Percentiles rank a stretch among this genome's conserved stretches.
Evolutionary conservation across 345 rosid species (phyloP).

Genomic region (Eucalyptus guilfoylei): DNA sequence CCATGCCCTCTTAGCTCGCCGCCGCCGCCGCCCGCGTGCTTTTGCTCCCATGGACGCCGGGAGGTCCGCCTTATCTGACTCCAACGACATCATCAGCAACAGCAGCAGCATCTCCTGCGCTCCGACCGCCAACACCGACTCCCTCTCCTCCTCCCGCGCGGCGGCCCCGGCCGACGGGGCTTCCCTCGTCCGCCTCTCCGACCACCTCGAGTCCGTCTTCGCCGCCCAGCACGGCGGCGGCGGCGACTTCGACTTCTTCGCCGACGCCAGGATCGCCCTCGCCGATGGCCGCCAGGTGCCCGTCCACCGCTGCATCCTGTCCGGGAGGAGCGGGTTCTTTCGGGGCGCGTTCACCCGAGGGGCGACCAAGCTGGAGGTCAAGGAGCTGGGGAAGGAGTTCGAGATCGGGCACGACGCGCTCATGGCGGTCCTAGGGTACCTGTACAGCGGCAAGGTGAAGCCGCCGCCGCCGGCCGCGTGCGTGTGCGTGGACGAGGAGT

Average conservation of each 20-base stretch:
- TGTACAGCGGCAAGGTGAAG: slow-evolving; percentile 61
- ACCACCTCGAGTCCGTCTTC: slow-evolving; percentile 38
- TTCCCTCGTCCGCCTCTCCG: slow-evolving; percentile 45
- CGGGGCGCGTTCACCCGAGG: slow-evolving; percentile 27
- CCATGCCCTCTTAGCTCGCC: not conserved
- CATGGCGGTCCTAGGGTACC: slow-evolving; percentile 38
- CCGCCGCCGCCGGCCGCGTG: slow-evolving; percentile 31
- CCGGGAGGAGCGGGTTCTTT: slow-evolving; percentile 51
- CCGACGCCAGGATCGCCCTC: slow-evolving; percentile 56
- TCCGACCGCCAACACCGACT: not conserved
- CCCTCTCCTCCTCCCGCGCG: not conserved
- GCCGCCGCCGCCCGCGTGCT: not conserved
- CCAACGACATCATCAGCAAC: slow-evolving; percentile 48
- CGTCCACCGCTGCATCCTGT: slow-evolving; percentile 75
- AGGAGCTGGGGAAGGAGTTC: slow-evolving; percentile 44
- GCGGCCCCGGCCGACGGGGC: not conserved
- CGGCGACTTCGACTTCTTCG: slow-evolving; percentile 30
- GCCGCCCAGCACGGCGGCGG: slow-evolving; percentile 41
- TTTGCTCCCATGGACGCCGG: not conserved
- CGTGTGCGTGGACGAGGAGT: slow-evolving; percentile 55
- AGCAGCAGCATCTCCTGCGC: slow-evolving; percentile 42
- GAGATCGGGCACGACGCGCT: slow-evolving; percentile 50
- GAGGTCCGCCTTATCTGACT: slow-evolving; percentile 46
- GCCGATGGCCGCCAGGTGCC: slow-evolving; percentile 34
- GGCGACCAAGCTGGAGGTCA: slow-evolving; percentile 31